These are phyloP conservation scores for Aspergillus hortae DNA, from an alignment of 2,329 filamentous ascomycete genomes.

Conservation along the genomic window DNA sequence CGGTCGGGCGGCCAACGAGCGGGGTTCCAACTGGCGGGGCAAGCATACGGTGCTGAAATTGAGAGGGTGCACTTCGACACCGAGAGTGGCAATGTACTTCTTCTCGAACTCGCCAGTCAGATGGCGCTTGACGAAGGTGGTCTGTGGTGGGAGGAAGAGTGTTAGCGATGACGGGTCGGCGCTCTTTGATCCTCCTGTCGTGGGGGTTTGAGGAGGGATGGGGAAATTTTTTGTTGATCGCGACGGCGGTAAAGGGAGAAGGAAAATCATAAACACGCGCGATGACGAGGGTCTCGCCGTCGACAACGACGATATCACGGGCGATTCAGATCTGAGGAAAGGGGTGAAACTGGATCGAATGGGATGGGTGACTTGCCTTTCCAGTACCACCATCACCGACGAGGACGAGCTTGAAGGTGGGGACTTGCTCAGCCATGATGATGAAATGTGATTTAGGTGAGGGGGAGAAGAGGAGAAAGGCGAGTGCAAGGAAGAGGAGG, in stretches of 20 bases:
- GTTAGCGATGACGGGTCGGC: conserved; percentile 19
- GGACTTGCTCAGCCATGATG: conserved; percentile 62
- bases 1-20: conserved; percentile 19
- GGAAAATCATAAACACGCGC: conserved; percentile 10
- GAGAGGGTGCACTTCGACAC: conserved; percentile 98
- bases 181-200: background rate
- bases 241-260: conserved; percentile 18
- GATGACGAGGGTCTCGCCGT: background rate
- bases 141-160: conserved; percentile 53
- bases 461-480: conserved; percentile 15
- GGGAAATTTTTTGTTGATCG: conserved; percentile 28
- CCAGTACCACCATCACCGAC: conserved; percentile 99
- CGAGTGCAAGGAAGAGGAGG: conserved; percentile 9
- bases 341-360: conserved; percentile 6
- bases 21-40: conserved; percentile 34
- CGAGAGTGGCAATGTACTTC: conserved; percentile 99
- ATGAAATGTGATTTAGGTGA: conserved; percentile 15
- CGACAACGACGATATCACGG: background rate
- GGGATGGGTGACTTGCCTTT: conserved; percentile 66
- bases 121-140: conserved; percentile 99
- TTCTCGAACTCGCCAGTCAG: conserved; percentile 99
- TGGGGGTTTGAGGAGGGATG: conserved; percentile 13
- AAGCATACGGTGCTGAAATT: conserved; percentile 91
- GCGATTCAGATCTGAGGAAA: background rate
- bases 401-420: conserved; percentile 99